Evolutionary conservation across 345 rosid genomes (phyloP).

Genomic region (Gossypium raimondii): DNA sequence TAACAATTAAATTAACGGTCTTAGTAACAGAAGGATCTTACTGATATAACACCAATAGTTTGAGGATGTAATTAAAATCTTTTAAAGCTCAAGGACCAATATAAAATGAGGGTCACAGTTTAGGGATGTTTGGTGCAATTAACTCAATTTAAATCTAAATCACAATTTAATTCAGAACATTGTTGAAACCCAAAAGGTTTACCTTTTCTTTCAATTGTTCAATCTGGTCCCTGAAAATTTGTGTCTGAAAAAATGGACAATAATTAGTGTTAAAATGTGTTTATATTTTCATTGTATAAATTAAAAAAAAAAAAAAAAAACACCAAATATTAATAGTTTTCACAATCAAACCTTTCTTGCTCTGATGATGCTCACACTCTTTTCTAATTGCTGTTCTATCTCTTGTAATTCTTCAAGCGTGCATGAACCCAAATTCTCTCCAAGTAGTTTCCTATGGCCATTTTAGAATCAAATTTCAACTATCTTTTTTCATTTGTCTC

Average conservation of each 20-base stretch:
- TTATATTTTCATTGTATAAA: background rate
- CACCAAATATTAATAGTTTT: background rate
- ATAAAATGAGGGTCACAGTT: too few species aligned
- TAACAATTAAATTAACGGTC: too few species aligned
- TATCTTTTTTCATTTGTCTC: background rate
- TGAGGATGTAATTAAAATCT: too few species aligned
- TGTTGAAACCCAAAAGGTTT: constrained; percentile 6
- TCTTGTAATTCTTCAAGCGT: constrained; percentile 55
- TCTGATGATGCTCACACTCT: constrained; percentile 48
- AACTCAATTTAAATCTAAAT: too few species aligned
- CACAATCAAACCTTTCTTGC: constrained; percentile 46
- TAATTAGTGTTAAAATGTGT: background rate
- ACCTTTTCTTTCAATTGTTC: constrained; percentile 69
- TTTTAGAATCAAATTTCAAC: constrained; percentile 9
- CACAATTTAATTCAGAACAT: background rate
- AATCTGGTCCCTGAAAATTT: constrained; percentile 66
- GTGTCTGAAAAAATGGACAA: constrained; percentile 39
- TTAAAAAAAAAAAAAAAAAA: background rate
- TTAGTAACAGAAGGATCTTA: too few species aligned
- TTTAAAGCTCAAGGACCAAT: too few species aligned
- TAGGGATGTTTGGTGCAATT: too few species aligned
- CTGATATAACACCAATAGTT: too few species aligned
- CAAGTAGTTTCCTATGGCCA: constrained; percentile 46
- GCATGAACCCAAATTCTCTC: constrained; percentile 51
- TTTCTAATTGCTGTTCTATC: constrained; percentile 58